Evolutionary conservation across 768 basidiomycete genomes (phyloP).

Genomic region (Boletus barrowsii): DNA sequence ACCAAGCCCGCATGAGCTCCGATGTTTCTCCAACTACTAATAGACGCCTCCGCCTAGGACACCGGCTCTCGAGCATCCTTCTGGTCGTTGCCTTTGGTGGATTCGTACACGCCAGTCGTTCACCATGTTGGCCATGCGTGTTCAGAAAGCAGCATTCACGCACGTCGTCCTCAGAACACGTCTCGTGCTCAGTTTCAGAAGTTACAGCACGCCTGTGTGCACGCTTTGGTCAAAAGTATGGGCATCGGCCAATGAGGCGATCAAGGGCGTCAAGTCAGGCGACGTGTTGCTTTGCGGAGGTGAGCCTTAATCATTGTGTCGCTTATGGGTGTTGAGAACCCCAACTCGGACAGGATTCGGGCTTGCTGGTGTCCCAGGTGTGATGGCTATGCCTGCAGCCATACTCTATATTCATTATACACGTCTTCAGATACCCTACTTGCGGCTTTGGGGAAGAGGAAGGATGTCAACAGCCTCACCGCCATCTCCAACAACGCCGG

Average conservation of each 20-base stretch:
- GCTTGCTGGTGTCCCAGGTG: slow-evolving; percentile 83
- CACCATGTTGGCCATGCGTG: slow-evolving; percentile 22
- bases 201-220: slow-evolving; percentile 26
- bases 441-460: slow-evolving; percentile 67
- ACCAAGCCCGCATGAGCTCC: slow-evolving; percentile 24
- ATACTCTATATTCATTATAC: neutral
- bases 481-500: slow-evolving; percentile 92
- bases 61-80: neutral
- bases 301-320: slow-evolving; percentile 34
- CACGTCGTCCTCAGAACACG: slow-evolving; percentile 19
- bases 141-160: slow-evolving; percentile 11
- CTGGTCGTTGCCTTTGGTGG: neutral
- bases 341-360: slow-evolving; percentile 66
- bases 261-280: slow-evolving; percentile 79
- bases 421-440: slow-evolving; percentile 69
- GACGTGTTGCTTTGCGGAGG: slow-evolving; percentile 79
- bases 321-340: neutral
- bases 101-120: neutral
- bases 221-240: slow-evolving; percentile 65
- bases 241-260: slow-evolving; percentile 76
- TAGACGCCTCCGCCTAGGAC: neutral
- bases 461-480: slow-evolving; percentile 70
- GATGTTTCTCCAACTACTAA: slow-evolving; percentile 2
- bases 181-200: slow-evolving; percentile 13
- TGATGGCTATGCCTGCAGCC: slow-evolving; percentile 11